These are phyloP conservation scores for Skeletonema grethae DNA, from an alignment of 108 stramenopile species.

Conservation along the genomic window DNA sequence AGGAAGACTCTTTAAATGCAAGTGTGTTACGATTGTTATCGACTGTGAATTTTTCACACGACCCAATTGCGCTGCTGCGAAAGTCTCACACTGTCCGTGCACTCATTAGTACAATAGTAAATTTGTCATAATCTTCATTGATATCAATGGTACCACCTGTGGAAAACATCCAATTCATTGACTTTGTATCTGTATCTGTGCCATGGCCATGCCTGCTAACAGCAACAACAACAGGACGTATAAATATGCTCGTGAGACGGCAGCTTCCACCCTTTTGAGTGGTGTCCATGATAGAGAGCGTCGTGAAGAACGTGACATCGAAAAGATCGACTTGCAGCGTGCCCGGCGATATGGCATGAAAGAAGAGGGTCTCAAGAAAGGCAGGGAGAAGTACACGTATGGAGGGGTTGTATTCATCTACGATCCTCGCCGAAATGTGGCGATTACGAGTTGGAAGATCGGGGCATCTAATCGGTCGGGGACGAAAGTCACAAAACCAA, in stretches of 20 bases:
- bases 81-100: too few relatives aligned
- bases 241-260: not conserved
- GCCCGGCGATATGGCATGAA: constrained; percentile 57
- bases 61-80: too few relatives aligned
- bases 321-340: constrained; percentile 54
- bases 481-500: constrained; percentile 36
- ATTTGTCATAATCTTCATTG: too few relatives aligned
- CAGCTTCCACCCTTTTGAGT: not conserved
- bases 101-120: too few relatives aligned
- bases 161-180: too few relatives aligned
- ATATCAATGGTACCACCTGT: too few relatives aligned
- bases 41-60: too few relatives aligned
- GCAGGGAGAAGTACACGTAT: constrained; percentile 55
- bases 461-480: constrained; percentile 14
- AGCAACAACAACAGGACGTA: not conserved
- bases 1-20: too few relatives aligned
- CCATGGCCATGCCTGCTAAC: not conserved
- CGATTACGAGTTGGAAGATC: constrained; percentile 42
- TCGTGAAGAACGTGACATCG: constrained; percentile 52
- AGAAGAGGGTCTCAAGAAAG: constrained; percentile 24
- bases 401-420: constrained; percentile 56
- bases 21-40: too few relatives aligned
- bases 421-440: constrained; percentile 33
- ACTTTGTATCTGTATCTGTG: too few relatives aligned
- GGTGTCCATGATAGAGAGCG: constrained; percentile 46